A percentile compares a stretch with the other conserved stretches of the same genome.
Conservation (phyloP, 2,329 filamentous ascomycete species). For the Colletotrichum lupini region DNA sequence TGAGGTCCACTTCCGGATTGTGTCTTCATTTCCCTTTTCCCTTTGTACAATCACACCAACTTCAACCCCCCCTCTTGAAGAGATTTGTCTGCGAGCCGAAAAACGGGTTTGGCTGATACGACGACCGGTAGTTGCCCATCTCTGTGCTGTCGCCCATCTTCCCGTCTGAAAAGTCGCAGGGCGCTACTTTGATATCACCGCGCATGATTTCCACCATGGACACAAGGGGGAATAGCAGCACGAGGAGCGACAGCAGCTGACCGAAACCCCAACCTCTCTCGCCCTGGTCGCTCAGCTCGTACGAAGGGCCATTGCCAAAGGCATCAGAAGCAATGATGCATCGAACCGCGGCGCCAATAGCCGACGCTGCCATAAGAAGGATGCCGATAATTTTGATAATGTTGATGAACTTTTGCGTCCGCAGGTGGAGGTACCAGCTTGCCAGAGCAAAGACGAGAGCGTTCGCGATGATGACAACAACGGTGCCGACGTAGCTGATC, state of each 20-base stretch:
- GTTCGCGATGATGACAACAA: slow-evolving; percentile 70
- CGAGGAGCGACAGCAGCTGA: slow-evolving; percentile 68
- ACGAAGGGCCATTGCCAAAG: slow-evolving; percentile 62
- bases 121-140: slow-evolving; percentile 14
- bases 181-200: slow-evolving; percentile 55
- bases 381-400: slow-evolving; percentile 64
- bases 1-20: not conserved
- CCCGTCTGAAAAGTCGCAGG: slow-evolving; percentile 9
- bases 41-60: not conserved
- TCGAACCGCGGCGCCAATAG: slow-evolving; percentile 67
- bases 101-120: slow-evolving; percentile 59
- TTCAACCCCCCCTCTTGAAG: slow-evolving; percentile 41
- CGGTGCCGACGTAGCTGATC: slow-evolving; percentile 67
- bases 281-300: slow-evolving; percentile 60
- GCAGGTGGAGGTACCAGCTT: slow-evolving; percentile 72
- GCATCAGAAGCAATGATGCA: slow-evolving; percentile 70
- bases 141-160: slow-evolving; percentile 3
- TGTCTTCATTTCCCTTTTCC: not conserved
- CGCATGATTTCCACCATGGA: slow-evolving; percentile 69
- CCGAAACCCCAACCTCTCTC: slow-evolving; percentile 73
- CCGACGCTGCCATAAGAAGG: slow-evolving; percentile 66
- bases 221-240: slow-evolving; percentile 69
- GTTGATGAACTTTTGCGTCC: slow-evolving; percentile 63
- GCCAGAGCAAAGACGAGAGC: slow-evolving; percentile 67
- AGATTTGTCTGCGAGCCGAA: slow-evolving; percentile 51